Percentiles rank a stretch among this genome's conserved stretches.
Conservation (phyloP, 1,139 yeast genomes). For the Blastobotrys capitulatus region DNA sequence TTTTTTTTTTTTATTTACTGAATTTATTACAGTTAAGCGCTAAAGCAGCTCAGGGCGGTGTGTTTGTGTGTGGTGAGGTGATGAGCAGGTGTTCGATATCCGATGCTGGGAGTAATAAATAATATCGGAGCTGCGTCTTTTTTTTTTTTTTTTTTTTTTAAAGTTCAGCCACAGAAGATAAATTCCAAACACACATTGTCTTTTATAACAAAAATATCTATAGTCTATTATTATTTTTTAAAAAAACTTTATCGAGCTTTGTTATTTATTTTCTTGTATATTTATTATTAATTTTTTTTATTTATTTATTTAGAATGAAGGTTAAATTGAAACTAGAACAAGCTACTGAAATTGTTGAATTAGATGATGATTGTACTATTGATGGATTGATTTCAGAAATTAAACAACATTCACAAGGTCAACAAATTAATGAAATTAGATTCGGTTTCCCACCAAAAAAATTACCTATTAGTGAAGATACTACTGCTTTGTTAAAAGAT, state of each 20-base stretch:
- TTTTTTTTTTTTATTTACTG: too few relatives aligned
- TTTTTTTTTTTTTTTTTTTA: too few relatives aligned
- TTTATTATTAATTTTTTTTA: neutral
- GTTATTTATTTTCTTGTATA: neutral
- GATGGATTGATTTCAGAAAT: constrained; percentile 23
- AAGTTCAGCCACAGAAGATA: too few relatives aligned
- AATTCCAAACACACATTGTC: too few relatives aligned
- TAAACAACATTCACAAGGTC: constrained; percentile 1
- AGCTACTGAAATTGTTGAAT: constrained; percentile 20
- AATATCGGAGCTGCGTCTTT: too few relatives aligned
- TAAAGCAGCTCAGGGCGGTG: too few relatives aligned
- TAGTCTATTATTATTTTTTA: too few relatives aligned
- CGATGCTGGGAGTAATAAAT: too few relatives aligned
- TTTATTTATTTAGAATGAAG: constrained; percentile 19
- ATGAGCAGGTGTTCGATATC: too few relatives aligned
- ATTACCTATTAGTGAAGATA: constrained; percentile 31
- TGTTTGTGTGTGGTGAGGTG: too few relatives aligned
- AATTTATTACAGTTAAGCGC: too few relatives aligned
- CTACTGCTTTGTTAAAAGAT: constrained; percentile 29
- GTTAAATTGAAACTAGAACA: constrained; percentile 24
- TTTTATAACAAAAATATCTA: neutral
- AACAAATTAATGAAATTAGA: constrained; percentile 33
- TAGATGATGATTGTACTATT: constrained; percentile 27
- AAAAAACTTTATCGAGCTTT: too few relatives aligned
- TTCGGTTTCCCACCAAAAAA: constrained; percentile 59